Base-by-base conservation (phyloP, 1,284 basidiomycete species). In the Anthracocystis walkeri region DNA sequence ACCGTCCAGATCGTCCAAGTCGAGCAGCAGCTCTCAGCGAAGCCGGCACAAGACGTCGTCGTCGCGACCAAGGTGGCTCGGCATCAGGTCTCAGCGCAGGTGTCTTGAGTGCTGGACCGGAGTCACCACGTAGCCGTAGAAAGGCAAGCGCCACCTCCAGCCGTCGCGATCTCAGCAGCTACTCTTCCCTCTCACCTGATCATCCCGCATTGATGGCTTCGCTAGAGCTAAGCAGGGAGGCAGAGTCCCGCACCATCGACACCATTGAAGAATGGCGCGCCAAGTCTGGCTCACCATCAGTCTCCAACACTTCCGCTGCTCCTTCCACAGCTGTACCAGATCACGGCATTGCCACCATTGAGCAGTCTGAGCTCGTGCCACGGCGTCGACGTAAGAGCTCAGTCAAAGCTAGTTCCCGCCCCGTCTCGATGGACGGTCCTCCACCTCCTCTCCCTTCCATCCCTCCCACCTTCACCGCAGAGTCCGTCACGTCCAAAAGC, bases 41-140 rank as follows among this genome's bases (percentile, higher is more conserved):
- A n/a, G 69, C 72, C 23, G 75, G 75, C 31, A 75, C 40, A 10
- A 56, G 65, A 2, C 67, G 60, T 27, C 56, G 35, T 14, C 35
- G 65, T 46, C 63, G 72, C 16, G 33, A 55, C 0, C 54, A 65
- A 49, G 58, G 42, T 4, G 63, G 59, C 2, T 74, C 67, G 12
- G 65, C 66, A 11, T 76, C 77, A 5, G 77, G 75, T 33, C 68
- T 72, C 54, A 76, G 75, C 38, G 69, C 73, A 7, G 77, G 69
- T 27, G 70, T 76, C 16, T 52, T 78, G 29, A 73, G 69, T 40
- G 69, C 74, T 0, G 74, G 74, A 18, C 69, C 74, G 0, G 74
- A 71, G 29, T 71, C 68, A 1, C 67, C 65, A 12, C 50, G 68
- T 12, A 68, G 68, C 23, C 60, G 65, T 8, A 59, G 68, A 35